Base-by-base conservation (phyloP, 2,329 filamentous ascomycete species). In the Raffaelea arxii region DNA sequence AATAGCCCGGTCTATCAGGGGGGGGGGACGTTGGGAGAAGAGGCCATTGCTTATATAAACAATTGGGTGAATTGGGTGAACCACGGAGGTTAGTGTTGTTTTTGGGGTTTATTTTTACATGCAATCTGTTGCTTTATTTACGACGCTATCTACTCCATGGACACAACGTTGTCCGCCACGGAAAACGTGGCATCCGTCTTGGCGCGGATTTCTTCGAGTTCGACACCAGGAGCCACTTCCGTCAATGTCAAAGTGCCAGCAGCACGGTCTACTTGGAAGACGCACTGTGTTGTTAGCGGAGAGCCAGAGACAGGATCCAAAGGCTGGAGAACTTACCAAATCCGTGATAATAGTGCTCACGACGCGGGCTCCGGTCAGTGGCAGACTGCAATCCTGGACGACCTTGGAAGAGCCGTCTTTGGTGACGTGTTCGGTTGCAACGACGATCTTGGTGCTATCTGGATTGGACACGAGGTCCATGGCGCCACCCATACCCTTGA, bases 181-280 rank as follows among this genome's bases (percentile, higher is more conserved):
- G 72, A 78, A 70, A 94, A 94, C 0, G 84, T 80, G 16, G 89
- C 87, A 56, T 87, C 87, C 0, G 89, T 94, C 77, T 94, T 94
- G 58, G 75, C 73, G 72, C 82, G 82, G 55, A 94, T 77, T 67
- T 94, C 89, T n/a, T 94, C 88, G 3, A 94, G 84, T 1, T 84
- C 91, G 12, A 94, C 86, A 21, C 87, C 87, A 51, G 92, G 86
- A 3, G 88, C 88, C 58, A 94, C 78, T 68, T 94, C 89, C 51
- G 90, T 71, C 46, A 94, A 71, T 6, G 84, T 92, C 51, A 94
- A 69, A 0, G 68, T 72, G 2, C 89, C 89, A 32, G 84, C 72
- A 4, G 81, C 75, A 57, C 90, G 90, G 62, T 94, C 86, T 48
- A 94, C 87, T 53, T 91, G 81, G 57, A 86, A 86, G 6, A 85